Evolutionary conservation across 2,329 filamentous ascomycete species (phyloP).

Genomic region (Passalora sequoiae): DNA sequence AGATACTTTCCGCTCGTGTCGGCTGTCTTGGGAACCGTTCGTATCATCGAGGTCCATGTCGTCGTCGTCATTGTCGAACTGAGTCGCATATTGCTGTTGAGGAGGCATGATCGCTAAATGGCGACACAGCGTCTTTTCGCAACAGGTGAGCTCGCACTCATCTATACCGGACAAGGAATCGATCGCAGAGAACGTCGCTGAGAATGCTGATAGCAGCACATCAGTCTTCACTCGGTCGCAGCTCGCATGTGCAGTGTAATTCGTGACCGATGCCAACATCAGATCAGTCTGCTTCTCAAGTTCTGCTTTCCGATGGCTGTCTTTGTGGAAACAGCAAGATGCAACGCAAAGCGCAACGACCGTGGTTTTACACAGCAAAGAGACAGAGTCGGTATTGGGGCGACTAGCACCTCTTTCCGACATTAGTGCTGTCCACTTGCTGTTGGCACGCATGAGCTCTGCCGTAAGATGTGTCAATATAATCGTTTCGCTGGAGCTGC

Average conservation of each 20-base stretch:
- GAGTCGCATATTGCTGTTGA: constrained; percentile 7
- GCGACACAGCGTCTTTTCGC: constrained; percentile 20
- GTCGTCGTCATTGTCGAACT: constrained; percentile 47
- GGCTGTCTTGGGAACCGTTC: constrained; percentile 57
- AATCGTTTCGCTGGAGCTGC: constrained; percentile 17
- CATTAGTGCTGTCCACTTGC: constrained; percentile 15
- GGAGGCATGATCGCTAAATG: constrained; percentile 12
- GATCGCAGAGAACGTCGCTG: constrained; percentile 22
- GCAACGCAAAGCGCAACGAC: constrained; percentile 28
- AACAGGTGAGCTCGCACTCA: constrained; percentile 6
- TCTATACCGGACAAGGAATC: background rate
- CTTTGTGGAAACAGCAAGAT: constrained; percentile 24
- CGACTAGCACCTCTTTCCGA: constrained; percentile 8
- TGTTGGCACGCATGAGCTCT: constrained; percentile 19
- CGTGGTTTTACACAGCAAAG: constrained; percentile 22
- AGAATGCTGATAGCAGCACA: constrained; percentile 37
- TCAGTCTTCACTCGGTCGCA: constrained; percentile 43
- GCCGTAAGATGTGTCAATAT: constrained; percentile 22
- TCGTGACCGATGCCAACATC: constrained; percentile 31
- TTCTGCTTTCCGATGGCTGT: constrained; percentile 25
- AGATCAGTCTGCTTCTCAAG: constrained; percentile 25
- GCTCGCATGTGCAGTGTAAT: constrained; percentile 34
- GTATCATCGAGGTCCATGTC: constrained; percentile 63
- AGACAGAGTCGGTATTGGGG: constrained; percentile 21
- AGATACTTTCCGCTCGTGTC: constrained; percentile 35